These are phyloP conservation scores for Saccharum hybrid DNA, from an alignment of 202 grass and related monocot genomes.

Conservation along the genomic window DNA sequence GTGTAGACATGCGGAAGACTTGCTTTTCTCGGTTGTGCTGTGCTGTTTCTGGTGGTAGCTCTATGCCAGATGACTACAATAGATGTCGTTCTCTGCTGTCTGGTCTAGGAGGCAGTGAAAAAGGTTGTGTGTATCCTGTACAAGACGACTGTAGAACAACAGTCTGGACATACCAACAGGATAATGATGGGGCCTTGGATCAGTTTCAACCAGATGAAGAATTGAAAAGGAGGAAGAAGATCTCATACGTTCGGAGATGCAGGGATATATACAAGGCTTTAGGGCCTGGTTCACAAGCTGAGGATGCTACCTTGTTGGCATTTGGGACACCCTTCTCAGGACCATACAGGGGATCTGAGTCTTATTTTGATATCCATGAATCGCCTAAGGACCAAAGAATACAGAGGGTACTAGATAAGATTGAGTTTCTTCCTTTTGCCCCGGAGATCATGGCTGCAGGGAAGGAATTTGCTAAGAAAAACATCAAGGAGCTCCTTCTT, in stretches of 20 bases:
- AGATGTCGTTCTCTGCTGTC: conserved; percentile 74
- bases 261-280: conserved; percentile 78
- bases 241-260: conserved; percentile 70
- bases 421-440: conserved; percentile 82
- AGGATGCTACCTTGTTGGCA: conserved; percentile 66
- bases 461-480: conserved; percentile 65
- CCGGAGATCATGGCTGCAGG: conserved; percentile 84
- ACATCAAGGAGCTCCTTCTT: conserved; percentile 79
- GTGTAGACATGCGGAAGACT: conserved; percentile 67
- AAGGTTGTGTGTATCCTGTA: conserved; percentile 65
- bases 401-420: conserved; percentile 62
- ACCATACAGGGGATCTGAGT: conserved; percentile 83
- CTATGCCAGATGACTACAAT: conserved; percentile 54
- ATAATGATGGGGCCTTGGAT: conserved; percentile 65
- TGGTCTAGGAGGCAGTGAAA: conserved; percentile 59
- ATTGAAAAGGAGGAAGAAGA: conserved; percentile 76
- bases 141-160: conserved; percentile 90
- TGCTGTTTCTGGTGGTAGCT: conserved; percentile 62
- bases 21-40: conserved; percentile 74
- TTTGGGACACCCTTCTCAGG: conserved; percentile 91
- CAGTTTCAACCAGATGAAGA: conserved; percentile 85
- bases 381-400: conserved; percentile 62
- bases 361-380: conserved; percentile 89
- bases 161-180: conserved; percentile 82
- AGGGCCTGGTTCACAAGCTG: conserved; percentile 76